A percentile compares a stretch with the other conserved stretches of the same genome.
These are phyloP conservation scores for Alternaria sp. DNA, from an alignment of 2,329 filamentous ascomycete species.

Conservation along the genomic window DNA sequence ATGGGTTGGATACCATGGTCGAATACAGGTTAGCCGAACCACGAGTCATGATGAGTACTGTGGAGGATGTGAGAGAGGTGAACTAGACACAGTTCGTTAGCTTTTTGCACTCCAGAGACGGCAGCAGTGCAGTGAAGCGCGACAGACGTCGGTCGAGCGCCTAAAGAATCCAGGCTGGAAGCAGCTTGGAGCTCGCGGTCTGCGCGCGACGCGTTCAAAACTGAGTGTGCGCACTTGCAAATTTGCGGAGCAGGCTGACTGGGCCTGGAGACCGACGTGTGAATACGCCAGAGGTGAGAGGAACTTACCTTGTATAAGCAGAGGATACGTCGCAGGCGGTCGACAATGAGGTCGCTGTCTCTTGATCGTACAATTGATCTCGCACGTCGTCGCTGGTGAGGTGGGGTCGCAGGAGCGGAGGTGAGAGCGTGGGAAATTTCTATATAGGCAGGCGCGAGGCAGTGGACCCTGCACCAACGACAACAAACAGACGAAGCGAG, in stretches of 20 bases:
- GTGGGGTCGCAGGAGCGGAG: conserved; percentile 6
- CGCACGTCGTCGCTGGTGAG: conserved; percentile 1
- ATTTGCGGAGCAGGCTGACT: neutral
- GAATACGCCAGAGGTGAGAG: neutral
- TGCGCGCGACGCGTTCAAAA: neutral
- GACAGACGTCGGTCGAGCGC: neutral
- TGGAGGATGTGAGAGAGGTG: neutral
- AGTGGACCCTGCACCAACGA: conserved; percentile 13
- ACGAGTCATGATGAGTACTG: conserved; percentile 14
- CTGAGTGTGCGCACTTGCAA: neutral
- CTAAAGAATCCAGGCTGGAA: neutral
- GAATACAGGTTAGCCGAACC: conserved; percentile 1
- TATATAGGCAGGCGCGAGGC: conserved; percentile 17
- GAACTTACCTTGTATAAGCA: conserved; percentile 3
- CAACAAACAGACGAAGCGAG: conserved; percentile 7
- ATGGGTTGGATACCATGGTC: conserved; percentile 29
- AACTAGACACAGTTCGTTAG: conserved; percentile 5
- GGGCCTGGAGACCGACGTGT: neutral
- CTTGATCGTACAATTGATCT: neutral
- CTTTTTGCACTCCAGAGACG: neutral
- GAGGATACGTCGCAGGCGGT: neutral
- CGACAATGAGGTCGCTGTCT: neutral
- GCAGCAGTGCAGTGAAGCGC: conserved; percentile 5
- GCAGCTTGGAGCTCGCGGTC: neutral
- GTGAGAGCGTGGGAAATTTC: conserved; percentile 3